Base-by-base conservation (phyloP, 148 eudicot genomes). In the Cornus florida region DNA sequence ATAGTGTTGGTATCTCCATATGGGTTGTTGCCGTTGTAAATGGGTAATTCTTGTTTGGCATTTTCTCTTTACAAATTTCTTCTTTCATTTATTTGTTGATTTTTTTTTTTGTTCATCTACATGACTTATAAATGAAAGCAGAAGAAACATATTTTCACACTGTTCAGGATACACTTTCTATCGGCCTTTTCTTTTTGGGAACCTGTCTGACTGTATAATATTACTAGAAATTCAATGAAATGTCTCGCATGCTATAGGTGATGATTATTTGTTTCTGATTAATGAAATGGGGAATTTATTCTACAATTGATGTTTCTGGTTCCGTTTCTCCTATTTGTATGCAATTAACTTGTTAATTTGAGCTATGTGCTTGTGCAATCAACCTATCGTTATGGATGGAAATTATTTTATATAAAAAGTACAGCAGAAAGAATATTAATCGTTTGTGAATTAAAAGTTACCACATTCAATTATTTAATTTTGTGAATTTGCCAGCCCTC, bases 41-140 rank as follows among this genome's bases (percentile, higher is more conserved):
- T 53, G 79, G 79, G 79, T 69, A 77, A 77, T 69, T 77, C 79
- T 77, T 77, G 74, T 53, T 77, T 57, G 67, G 14, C 74, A 33
- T 53, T 56, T 43, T 78, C 60, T 43, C 16, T n/a, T 71, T 22
- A 23, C 80, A 23, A 57, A 9, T 8, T 59, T 22, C 12, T 59
- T 28, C 2, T 43, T 24, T 17, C 13, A 77, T 76, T 76, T 43
- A 16, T 76, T 31, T 67, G 64, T 76, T 66, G 23, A 17, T 75
- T 39, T 8, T n/a, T 43, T 43, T 43, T 43, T 35, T 22, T 14
- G 22, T 64, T 24, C 60, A 6, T 72, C 38, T 38, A 48, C 23
- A 23, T 60, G n/a, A 2, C 17, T 12, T 31, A 31, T 56, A 23
- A 48, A 64, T 32, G 50, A 33, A 59, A 53, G 72, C 24, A 77